These are phyloP conservation scores for Phellopilus nigrolimitatus DNA, from an alignment of 1,284 basidiomycete species.

Conservation along the genomic window DNA sequence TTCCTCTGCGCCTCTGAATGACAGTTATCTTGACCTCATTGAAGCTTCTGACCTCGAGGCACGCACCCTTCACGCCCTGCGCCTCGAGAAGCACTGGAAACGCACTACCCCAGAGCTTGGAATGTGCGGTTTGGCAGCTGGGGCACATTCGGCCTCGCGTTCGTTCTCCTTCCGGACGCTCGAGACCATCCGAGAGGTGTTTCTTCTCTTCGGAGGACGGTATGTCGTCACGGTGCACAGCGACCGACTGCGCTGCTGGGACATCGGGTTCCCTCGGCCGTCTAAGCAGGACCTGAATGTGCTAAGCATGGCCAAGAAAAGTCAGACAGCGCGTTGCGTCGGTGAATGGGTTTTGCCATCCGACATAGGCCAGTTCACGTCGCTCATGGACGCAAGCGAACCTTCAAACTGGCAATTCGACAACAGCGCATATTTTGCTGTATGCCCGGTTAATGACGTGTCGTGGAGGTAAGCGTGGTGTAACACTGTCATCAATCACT, in stretches of 20 bases:
- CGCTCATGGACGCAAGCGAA: not conserved
- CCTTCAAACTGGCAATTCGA: not conserved
- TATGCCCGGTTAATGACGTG: not conserved
- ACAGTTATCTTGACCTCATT: slow-evolving; percentile 1
- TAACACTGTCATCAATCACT: not conserved
- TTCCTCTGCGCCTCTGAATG: not conserved
- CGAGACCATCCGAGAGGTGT: slow-evolving; percentile 1
- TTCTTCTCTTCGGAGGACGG: slow-evolving; percentile 15
- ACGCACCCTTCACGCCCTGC: slow-evolving; percentile 15
- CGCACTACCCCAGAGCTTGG: not conserved
- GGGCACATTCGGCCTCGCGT: not conserved
- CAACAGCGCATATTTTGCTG: not conserved
- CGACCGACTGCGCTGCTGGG: slow-evolving; percentile 13
- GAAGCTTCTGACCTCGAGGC: slow-evolving; percentile 16
- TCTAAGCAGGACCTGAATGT: not conserved
- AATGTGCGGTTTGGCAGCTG: not conserved
- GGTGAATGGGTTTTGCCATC: slow-evolving; percentile 6
- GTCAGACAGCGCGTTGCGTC: not conserved
- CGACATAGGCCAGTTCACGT: not conserved
- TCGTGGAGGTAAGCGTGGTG: not conserved
- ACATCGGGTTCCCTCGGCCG: slow-evolving; percentile 11
- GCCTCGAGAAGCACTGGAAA: slow-evolving; percentile 15
- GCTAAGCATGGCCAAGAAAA: not conserved
- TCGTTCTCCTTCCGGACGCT: not conserved
- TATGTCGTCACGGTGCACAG: slow-evolving; percentile 5